Evolutionary conservation across 805 yeast genomes (phyloP).

Genomic region (Teunomyces stri): DNA sequence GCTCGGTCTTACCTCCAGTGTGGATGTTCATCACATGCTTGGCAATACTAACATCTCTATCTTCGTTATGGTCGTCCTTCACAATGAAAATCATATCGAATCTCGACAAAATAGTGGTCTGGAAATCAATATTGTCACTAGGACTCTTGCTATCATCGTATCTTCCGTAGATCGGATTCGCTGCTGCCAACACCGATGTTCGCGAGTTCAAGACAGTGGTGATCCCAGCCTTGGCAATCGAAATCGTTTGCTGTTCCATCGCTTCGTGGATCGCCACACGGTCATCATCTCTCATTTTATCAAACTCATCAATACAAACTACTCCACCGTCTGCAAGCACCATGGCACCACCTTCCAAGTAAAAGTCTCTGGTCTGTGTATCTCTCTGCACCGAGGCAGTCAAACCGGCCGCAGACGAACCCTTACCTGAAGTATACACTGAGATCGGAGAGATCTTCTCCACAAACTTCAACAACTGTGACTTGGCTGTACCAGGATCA

Average conservation of each 20-base stretch:
- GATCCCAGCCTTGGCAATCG: constrained; percentile 98
- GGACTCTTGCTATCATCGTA: constrained; percentile 95
- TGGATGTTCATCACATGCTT: constrained; percentile 94
- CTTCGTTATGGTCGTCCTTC: constrained; percentile 89
- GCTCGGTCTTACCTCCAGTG: constrained; percentile 59
- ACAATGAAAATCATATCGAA: constrained; percentile 98
- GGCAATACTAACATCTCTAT: constrained; percentile 85
- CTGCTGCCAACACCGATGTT: constrained; percentile 96
- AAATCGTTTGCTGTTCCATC: constrained; percentile 99
- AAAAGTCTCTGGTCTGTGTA: constrained; percentile 82
- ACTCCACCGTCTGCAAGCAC: constrained; percentile 99
- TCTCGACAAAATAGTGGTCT: constrained; percentile 93
- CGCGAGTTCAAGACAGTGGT: constrained; percentile 95
- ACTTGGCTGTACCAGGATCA: constrained; percentile 99
- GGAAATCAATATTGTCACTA: constrained; percentile 97
- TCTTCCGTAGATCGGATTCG: constrained; percentile 95
- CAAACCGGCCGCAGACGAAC: constrained; percentile 99
- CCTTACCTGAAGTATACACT: constrained; percentile 97
- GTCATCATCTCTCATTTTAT: constrained; percentile 98
- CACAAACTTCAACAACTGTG: constrained; percentile 91
- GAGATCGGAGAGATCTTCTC: constrained; percentile 94
- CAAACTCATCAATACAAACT: constrained; percentile 98
- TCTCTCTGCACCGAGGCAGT: constrained; percentile 98
- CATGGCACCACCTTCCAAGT: constrained; percentile 99
- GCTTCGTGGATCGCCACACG: constrained; percentile 99